A percentile compares a stretch with the other conserved stretches of the same genome.
Evolutionary conservation across 108 stramenopile genomes (phyloP).

Genomic region (Seminavis robusta): DNA sequence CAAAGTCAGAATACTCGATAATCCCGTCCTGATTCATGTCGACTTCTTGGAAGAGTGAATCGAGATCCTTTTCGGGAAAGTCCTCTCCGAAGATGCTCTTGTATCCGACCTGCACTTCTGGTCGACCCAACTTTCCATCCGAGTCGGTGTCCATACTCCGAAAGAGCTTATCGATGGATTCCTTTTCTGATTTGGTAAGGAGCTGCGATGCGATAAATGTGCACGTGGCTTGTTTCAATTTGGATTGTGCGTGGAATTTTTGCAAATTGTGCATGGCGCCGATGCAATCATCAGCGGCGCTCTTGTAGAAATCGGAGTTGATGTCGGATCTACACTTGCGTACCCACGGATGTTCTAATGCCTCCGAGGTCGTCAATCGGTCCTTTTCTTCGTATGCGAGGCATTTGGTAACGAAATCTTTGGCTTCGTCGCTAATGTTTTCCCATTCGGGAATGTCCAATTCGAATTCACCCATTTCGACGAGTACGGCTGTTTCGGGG

Average conservation of each 20-base stretch:
- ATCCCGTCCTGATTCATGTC: constrained; percentile 79
- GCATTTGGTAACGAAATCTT: constrained; percentile 38
- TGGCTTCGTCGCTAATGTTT: constrained; percentile 30
- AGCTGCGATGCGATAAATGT: too few species aligned
- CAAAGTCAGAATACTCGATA: constrained; percentile 61
- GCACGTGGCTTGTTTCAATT: too few species aligned
- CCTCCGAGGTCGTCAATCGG: constrained; percentile 39
- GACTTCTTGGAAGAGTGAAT: constrained; percentile 88
- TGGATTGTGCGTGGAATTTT: too few species aligned
- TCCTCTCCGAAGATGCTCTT: constrained; percentile 40
- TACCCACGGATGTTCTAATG: constrained; percentile 49
- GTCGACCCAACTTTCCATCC: constrained; percentile 64
- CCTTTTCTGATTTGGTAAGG: neutral
- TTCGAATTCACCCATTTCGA: constrained; percentile 4
- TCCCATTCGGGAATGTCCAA: constrained; percentile 44
- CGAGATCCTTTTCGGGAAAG: constrained; percentile 43
- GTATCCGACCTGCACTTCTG: constrained; percentile 56
- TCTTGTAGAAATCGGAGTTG: too few species aligned
- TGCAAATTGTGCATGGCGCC: too few species aligned
- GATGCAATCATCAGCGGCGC: too few species aligned
- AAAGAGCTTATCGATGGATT: neutral
- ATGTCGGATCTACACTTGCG: too few species aligned
- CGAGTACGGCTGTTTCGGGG: constrained; percentile 11
- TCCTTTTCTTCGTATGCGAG: constrained; percentile 30
- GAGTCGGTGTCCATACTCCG: constrained; percentile 35